Conservation (phyloP, 192 early-diverging fungal genomes). For the Hyaloraphidium curvatum region DNA sequence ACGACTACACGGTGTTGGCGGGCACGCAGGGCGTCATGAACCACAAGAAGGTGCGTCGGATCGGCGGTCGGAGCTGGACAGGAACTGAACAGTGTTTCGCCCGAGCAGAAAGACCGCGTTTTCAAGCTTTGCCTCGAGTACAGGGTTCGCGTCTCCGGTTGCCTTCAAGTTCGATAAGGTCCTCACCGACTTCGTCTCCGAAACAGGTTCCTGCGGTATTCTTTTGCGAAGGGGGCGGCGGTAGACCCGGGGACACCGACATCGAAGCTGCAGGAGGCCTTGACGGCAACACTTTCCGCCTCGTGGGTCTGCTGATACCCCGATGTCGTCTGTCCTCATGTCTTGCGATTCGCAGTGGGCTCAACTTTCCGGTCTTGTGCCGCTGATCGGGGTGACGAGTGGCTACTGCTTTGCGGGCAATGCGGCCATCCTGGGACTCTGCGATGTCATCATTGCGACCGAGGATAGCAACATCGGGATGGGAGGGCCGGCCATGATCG, state of each 20-base stretch:
- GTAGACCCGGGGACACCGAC: conserved; percentile 10
- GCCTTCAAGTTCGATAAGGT: too few species aligned
- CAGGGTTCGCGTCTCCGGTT: conserved; percentile 7
- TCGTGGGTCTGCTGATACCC: too few species aligned
- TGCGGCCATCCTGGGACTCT: conserved; percentile 6
- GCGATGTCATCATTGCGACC: conserved; percentile 6
- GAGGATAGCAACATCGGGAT: conserved; percentile 4
- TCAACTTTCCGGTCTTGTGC: background rate
- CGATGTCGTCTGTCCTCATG: too few species aligned
- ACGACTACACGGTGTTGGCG: conserved; percentile 11
- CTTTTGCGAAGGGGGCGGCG: conserved; percentile 13
- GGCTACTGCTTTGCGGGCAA: conserved; percentile 12
- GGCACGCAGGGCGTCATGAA: conserved; percentile 12
- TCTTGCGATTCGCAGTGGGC: too few species aligned
- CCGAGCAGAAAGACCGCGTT: conserved; percentile 10
- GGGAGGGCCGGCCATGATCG: conserved; percentile 14
- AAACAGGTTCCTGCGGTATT: too few species aligned
- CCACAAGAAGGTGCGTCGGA: too few species aligned
- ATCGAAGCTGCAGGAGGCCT: background rate
- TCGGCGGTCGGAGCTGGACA: too few species aligned
- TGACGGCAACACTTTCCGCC: background rate
- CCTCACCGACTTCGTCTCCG: too few species aligned
- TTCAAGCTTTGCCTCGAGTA: conserved; percentile 5
- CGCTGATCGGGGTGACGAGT: conserved; percentile 4
- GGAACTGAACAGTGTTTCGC: too few species aligned